A percentile compares a stretch with the other conserved stretches of the same genome.
Evolutionary conservation across 1,284 basidiomycete genomes (phyloP).

Genomic region (Ganoderma lucidum): DNA sequence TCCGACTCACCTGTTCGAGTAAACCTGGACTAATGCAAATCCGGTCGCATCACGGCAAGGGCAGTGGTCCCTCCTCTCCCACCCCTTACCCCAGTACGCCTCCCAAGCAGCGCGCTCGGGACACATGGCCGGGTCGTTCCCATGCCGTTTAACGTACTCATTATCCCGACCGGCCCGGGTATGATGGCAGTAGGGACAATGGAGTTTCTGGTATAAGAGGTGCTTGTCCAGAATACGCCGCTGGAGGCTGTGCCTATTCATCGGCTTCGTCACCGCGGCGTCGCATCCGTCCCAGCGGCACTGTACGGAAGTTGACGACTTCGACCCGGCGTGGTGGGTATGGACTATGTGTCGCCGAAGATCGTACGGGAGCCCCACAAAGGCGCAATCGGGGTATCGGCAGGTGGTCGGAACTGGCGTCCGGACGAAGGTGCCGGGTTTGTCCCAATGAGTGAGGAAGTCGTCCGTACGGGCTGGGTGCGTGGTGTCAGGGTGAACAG

Average conservation of each 20-base stretch:
- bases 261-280: background rate
- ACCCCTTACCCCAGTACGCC: background rate
- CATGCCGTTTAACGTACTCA: background rate
- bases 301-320: background rate
- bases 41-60: background rate
- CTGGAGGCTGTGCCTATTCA: background rate
- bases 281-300: slow-evolving; percentile 1
- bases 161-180: background rate
- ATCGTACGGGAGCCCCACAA: background rate
- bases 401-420: background rate
- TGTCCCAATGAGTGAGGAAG: background rate
- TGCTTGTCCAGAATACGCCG: background rate
- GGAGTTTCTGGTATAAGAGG: background rate
- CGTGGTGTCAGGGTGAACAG: background rate
- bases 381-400: background rate
- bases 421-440: background rate
- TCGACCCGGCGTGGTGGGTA: background rate
- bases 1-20: no score
- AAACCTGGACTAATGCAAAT: no score
- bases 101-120: background rate
- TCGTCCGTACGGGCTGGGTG: background rate
- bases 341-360: background rate
- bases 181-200: slow-evolving; percentile 4
- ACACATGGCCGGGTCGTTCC: background rate
- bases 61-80: background rate